Conservation (phyloP, 2,329 filamentous ascomycete genomes). For the Macrophomina pseudophaseolina region DNA sequence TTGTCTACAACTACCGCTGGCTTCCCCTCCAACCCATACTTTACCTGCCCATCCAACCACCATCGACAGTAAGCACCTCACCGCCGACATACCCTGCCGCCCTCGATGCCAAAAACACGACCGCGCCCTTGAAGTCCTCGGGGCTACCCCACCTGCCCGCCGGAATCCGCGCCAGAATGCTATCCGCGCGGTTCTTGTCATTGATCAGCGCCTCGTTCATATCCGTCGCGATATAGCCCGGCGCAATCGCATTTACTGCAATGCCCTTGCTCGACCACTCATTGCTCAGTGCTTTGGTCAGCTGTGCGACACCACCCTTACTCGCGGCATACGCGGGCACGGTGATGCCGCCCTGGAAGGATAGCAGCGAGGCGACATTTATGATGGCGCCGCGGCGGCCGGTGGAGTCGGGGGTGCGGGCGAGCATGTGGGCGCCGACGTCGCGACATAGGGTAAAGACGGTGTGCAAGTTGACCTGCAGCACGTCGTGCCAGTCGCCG, state of each 20-base stretch:
- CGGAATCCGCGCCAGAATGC: conserved; percentile 81
- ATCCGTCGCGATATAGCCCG: conserved; percentile 90
- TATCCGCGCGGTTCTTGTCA: conserved; percentile 69
- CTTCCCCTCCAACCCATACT: neutral
- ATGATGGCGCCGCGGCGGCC: conserved; percentile 74
- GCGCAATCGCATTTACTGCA: conserved; percentile 86
- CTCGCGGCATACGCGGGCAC: conserved; percentile 86
- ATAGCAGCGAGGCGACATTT: conserved; percentile 81
- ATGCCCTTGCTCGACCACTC: conserved; percentile 83
- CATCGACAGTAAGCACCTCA: conserved; percentile 82
- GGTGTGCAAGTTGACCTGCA: conserved; percentile 84
- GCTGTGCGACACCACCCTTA: conserved; percentile 83
- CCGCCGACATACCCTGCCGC: conserved; percentile 84
- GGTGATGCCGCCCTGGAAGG: conserved; percentile 85
- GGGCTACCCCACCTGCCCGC: conserved; percentile 81
- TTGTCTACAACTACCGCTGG: neutral
- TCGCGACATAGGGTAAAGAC: conserved; percentile 81
- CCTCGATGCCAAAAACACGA: conserved; percentile 76
- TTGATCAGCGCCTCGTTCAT: conserved; percentile 87
- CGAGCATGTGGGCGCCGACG: conserved; percentile 78
- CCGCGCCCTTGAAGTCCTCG: conserved; percentile 85
- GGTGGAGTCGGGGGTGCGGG: conserved; percentile 53
- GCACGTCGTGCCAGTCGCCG: conserved; percentile 76
- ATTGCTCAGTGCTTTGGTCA: conserved; percentile 85
- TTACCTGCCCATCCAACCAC: conserved; percentile 89